Percentiles rank a stretch among this genome's conserved stretches.
phyloP scores from a whole-genome alignment of 305 asterid species.

The Solanum hybrid region DNA sequence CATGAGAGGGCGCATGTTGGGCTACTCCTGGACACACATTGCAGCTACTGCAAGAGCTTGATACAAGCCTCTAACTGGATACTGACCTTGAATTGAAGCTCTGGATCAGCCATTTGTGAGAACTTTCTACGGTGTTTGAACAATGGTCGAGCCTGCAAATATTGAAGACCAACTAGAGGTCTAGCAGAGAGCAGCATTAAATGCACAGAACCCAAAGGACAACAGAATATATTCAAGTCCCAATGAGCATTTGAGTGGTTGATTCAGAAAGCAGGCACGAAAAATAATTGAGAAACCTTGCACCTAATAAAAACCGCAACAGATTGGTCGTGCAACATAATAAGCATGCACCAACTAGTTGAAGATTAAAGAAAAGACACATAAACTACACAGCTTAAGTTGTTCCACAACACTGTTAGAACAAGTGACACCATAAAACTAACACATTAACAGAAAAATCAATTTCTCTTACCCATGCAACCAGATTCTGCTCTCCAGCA shows the following conservation, averaged over 20 bases:
- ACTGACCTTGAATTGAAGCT: conserved; percentile 50
- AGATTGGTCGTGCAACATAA: neutral
- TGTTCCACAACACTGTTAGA: neutral
- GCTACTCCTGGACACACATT: conserved; percentile 79
- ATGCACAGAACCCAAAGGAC: neutral
- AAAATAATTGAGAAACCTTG: neutral
- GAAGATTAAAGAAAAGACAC: neutral
- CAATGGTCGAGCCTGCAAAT: conserved; percentile 63
- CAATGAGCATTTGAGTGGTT: neutral
- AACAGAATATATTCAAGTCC: neutral
- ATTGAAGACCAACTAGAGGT: neutral
- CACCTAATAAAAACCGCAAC: neutral
- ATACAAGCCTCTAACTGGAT: conserved; percentile 56
- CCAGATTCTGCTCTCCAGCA: conserved; percentile 66
- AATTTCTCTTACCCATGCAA: conserved; percentile 28
- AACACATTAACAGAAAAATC: neutral
- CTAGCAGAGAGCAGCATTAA: neutral
- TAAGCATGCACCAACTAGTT: neutral
- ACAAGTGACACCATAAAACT: neutral
- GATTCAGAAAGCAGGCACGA: neutral
- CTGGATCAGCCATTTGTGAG: conserved; percentile 70
- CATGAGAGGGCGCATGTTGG: conserved; percentile 51
- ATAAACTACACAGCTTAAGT: neutral
- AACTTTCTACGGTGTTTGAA: conserved; percentile 69
- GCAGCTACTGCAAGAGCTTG: conserved; percentile 81